These are phyloP conservation scores for Camelina hispida DNA, from an alignment of 345 rosid species.

Conservation along the genomic window DNA sequence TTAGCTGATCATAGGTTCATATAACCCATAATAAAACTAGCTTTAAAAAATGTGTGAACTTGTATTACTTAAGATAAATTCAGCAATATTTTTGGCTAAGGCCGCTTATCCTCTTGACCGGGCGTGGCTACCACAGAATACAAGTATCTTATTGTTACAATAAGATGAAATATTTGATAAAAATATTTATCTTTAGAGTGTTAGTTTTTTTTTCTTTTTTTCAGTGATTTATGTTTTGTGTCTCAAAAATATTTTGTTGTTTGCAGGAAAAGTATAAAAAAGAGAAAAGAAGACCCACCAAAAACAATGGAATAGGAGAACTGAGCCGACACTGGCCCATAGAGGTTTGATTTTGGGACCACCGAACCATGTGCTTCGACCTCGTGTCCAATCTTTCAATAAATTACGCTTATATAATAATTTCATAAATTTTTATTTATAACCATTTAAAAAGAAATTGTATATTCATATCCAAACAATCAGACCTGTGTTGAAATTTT, in stretches of 20 bases:
- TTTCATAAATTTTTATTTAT: background rate
- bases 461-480: background rate
- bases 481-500: constrained; percentile 11
- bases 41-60: no score
- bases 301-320: constrained; percentile 30
- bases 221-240: no score
- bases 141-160: no score
- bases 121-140: background rate
- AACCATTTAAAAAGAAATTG: background rate
- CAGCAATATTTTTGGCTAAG: no score
- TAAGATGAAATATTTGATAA: no score
- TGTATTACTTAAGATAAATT: no score
- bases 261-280: background rate
- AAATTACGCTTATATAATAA: background rate
- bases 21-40: no score
- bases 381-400: constrained; percentile 25
- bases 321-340: constrained; percentile 36
- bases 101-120: background rate
- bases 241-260: background rate
- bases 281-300: constrained; percentile 16
- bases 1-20: no score
- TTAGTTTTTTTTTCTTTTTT: no score
- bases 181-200: no score
- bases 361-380: constrained; percentile 37
- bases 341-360: constrained; percentile 42